A percentile compares a stretch with the other conserved stretches of the same genome.
phyloP scores from a whole-genome alignment of 2,329 filamentous ascomycete genomes.

The Ascochyta koolunga region DNA sequence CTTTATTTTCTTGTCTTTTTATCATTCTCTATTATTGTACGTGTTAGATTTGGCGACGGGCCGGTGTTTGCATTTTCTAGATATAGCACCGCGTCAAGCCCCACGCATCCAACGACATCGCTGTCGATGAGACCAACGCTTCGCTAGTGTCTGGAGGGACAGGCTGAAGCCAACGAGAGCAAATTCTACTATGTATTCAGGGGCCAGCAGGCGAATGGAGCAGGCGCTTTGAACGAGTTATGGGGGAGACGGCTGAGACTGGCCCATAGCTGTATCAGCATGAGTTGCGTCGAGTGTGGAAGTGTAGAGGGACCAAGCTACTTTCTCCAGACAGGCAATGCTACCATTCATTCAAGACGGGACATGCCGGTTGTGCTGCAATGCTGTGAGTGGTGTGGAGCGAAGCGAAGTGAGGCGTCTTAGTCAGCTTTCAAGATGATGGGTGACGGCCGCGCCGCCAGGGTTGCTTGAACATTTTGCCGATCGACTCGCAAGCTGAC shows the following conservation, averaged over 20 bases:
- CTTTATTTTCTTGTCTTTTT: conserved; percentile 27
- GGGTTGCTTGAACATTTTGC: conserved; percentile 8
- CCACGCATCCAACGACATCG: conserved; percentile 9
- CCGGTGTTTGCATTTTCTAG: conserved; percentile 13
- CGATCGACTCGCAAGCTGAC: conserved; percentile 18
- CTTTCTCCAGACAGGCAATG: neutral
- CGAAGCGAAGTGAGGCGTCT: neutral
- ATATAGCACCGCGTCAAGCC: conserved; percentile 11
- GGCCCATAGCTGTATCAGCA: conserved; percentile 8
- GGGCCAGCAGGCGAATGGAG: conserved; percentile 6
- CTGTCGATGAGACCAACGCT: conserved; percentile 11
- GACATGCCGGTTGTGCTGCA: too few species aligned
- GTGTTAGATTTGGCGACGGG: neutral
- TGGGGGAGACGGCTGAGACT: conserved; percentile 8
- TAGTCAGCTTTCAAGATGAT: conserved; percentile 11
- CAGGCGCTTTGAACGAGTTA: neutral
- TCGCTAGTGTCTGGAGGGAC: neutral
- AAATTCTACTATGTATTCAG: neutral
- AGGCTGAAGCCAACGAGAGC: neutral
- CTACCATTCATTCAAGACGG: neutral
- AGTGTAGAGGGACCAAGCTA: neutral
- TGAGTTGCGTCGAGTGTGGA: neutral
- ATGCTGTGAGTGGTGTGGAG: too few species aligned
- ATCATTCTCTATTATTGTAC: neutral
- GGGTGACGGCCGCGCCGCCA: conserved; percentile 6